Conservation (phyloP, 2,329 filamentous ascomycete species). For the Huntiella omanensis region DNA sequence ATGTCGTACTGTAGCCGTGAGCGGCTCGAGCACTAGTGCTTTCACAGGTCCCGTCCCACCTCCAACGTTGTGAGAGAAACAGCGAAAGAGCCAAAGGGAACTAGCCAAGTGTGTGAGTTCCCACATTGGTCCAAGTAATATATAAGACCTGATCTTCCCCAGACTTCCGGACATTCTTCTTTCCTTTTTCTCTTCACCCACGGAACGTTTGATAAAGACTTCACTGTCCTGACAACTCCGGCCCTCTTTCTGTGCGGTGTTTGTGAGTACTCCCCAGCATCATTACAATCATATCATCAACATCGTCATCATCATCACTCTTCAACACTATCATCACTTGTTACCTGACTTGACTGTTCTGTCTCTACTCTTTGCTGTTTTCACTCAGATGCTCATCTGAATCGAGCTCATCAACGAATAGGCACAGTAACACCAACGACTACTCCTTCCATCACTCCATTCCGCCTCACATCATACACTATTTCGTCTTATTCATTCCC, state of each 20-base stretch:
- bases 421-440: not conserved
- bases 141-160: conserved; percentile 1
- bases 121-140: not conserved
- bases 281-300: conserved; percentile 21
- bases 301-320: not conserved
- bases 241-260: conserved; percentile 29
- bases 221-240: conserved; percentile 16
- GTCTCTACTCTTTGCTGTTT: not conserved
- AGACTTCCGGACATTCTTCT: conserved; percentile 14
- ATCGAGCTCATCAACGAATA: not conserved
- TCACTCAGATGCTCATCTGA: not conserved
- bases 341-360: not conserved
- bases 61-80: too few species aligned
- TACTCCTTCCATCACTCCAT: not conserved
- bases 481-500: not conserved
- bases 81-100: too few species aligned
- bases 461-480: not conserved
- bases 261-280: conserved; percentile 15
- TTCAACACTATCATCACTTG: not conserved
- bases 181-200: conserved; percentile 26
- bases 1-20: too few species aligned
- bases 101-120: too few species aligned
- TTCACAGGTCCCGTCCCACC: too few species aligned
- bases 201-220: conserved; percentile 22
- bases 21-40: too few species aligned